Conservation (phyloP, 768 basidiomycete species). For the Tylopilus cervinicoccineus region DNA sequence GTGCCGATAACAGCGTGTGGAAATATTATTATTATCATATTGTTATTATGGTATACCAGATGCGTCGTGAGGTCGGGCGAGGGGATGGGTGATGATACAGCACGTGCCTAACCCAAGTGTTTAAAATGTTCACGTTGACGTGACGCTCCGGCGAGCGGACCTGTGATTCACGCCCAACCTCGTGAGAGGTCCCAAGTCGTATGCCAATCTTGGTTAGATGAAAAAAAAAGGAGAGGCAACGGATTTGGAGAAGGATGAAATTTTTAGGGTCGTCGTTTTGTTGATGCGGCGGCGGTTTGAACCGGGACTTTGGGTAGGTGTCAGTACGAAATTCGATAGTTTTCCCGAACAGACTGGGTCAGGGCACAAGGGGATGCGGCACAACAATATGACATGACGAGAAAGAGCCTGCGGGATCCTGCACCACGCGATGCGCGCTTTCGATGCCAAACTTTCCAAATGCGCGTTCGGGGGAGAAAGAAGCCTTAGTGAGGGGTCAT, state of each 20-base stretch:
- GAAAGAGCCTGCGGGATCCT: constrained; percentile 8
- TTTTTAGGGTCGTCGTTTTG: constrained; percentile 11
- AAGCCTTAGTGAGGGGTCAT: constrained; percentile 1
- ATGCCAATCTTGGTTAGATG: constrained; percentile 23
- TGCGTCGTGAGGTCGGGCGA: not conserved
- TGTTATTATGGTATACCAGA: constrained; percentile 8
- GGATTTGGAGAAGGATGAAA: not conserved
- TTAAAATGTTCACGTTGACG: constrained; percentile 13
- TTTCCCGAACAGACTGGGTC: not conserved
- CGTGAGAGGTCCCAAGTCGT: not conserved
- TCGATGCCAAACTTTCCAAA: constrained; percentile 29
- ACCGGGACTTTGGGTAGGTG: not conserved
- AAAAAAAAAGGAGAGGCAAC: constrained; percentile 11
- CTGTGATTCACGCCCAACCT: constrained; percentile 12
- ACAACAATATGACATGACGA: constrained; percentile 9
- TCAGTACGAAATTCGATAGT: constrained; percentile 6
- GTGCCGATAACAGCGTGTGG: constrained; percentile 2
- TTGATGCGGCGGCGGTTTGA: not conserved
- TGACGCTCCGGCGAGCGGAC: constrained; percentile 6
- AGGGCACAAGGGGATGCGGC: not conserved
- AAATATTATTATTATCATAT: not conserved
- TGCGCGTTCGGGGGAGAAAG: constrained; percentile 11
- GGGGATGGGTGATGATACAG: not conserved
- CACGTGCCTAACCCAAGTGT: not conserved
- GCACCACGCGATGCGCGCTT: constrained; percentile 9